Evolutionary conservation across 202 grass and related monocot genomes (phyloP), one percentile per base, ranked within the genome.

Genomic region (Digitaria exilis): DNA sequence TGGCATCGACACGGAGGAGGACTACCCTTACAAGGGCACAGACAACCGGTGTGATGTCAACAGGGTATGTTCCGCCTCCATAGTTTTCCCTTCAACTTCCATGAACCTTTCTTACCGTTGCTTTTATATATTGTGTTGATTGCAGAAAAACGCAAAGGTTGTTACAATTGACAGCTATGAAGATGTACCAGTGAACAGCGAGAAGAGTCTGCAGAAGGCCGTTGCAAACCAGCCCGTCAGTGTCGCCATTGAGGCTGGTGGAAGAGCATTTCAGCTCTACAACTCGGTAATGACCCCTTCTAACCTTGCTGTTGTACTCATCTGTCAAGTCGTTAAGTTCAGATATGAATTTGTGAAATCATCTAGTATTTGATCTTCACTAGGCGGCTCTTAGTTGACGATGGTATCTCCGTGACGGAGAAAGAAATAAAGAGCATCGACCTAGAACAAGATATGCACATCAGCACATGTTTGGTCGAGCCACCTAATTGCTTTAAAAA

Each of bases 61-160:
- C 71, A 88, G 52, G 87, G 92, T 97, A 88, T 28, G 1, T 4
- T 73, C 50, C 26, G 18, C n/a, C 25, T 55, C 24, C 69, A 57
- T 58, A 56, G 6, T 41, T 59, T 16, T 43, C 15, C 25, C 6
- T 73, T 34, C 58, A 43, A 2, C 12, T 76, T 31, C 15, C 0
- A 32, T 26, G 5, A 17, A 43, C 11, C 30, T 37, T 55, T 14
- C 30, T 64, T 29, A 39, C 28, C 41, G 2, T 69, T 80, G 15
- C 0, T 25, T 70, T 2, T 76, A 12, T 83, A 32, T 46, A 25
- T 48, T 46, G 68, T 31, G 30, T 5, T 84, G 12, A 44, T 88
- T 39, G 66, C 91, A 97, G 94, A 97, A 92, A 91, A 97, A 97
- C 2, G 90, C 90, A 0, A 90, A 90, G 76, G 95, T 93, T 42